A percentile compares a stretch with the other conserved stretches of the same genome.
Evolutionary conservation across 371 early-diverging fungal genomes (phyloP).

Genomic region (Gilbertella persicaria): DNA sequence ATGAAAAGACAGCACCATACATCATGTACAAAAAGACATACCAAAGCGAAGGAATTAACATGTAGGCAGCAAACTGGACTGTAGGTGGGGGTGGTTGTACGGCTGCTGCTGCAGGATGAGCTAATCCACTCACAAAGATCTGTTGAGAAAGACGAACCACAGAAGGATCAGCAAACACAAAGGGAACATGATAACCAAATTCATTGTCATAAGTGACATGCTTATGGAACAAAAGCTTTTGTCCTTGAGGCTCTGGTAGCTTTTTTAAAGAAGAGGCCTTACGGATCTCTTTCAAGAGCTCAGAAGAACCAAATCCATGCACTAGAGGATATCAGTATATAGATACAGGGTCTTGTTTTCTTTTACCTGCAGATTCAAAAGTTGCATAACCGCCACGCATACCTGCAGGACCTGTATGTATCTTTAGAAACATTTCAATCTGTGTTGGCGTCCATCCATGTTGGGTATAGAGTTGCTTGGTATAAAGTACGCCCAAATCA

Average conservation of each 20-base stretch:
- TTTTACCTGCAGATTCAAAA: slow-evolving; percentile 57
- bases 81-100: slow-evolving; percentile 43
- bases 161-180: slow-evolving; percentile 62
- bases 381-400: slow-evolving; percentile 59
- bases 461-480: slow-evolving; percentile 48
- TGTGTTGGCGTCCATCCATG: slow-evolving; percentile 50
- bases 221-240: slow-evolving; percentile 43
- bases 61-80: slow-evolving; percentile 62
- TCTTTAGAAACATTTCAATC: slow-evolving; percentile 65
- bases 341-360: background rate
- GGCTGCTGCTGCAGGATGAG: slow-evolving; percentile 22
- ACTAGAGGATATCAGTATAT: slow-evolving; percentile 27
- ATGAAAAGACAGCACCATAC: slow-evolving; percentile 47
- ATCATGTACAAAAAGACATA: slow-evolving; percentile 36
- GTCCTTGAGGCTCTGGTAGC: slow-evolving; percentile 46
- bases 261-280: slow-evolving; percentile 48
- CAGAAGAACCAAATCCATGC: slow-evolving; percentile 58
- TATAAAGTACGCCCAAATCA: slow-evolving; percentile 62
- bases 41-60: slow-evolving; percentile 56
- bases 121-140: slow-evolving; percentile 40
- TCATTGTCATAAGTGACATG: slow-evolving; percentile 44
- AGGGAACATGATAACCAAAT: slow-evolving; percentile 61
- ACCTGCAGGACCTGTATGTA: slow-evolving; percentile 56
- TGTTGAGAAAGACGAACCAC: slow-evolving; percentile 62
- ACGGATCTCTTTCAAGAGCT: slow-evolving; percentile 55